phyloP scores from a whole-genome alignment of 495 filamentous ascomycete species.

The Oidiodendron maius region DNA sequence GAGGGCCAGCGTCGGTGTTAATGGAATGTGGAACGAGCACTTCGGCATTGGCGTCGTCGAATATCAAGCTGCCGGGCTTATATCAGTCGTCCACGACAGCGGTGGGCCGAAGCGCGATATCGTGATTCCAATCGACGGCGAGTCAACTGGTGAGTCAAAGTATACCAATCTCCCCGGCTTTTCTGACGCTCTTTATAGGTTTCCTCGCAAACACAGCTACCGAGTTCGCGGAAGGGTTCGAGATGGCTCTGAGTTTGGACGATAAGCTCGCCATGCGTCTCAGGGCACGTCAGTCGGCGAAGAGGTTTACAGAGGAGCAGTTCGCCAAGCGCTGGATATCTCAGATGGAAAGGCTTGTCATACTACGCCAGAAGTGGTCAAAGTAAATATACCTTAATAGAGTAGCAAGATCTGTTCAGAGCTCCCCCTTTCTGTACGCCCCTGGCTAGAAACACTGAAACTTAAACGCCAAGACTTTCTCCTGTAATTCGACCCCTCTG shows the following conservation, averaged over 20 bases:
- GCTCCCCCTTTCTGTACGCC: too few relatives aligned
- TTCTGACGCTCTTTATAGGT: slow-evolving; percentile 37
- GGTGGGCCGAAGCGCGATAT: slow-evolving; percentile 93
- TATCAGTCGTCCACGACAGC: slow-evolving; percentile 84
- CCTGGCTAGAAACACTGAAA: too few relatives aligned
- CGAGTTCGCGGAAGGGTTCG: slow-evolving; percentile 75
- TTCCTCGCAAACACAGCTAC: slow-evolving; percentile 73
- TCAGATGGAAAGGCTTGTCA: slow-evolving; percentile 66
- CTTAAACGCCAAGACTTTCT: too few relatives aligned
- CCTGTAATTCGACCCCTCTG: too few relatives aligned
- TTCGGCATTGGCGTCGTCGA: slow-evolving; percentile 98
- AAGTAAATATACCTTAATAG: slow-evolving; percentile 1
- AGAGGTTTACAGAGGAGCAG: slow-evolving; percentile 80
- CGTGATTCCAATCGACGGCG: slow-evolving; percentile 69
- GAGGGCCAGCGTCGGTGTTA: slow-evolving; percentile 74
- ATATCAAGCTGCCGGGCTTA: slow-evolving; percentile 91
- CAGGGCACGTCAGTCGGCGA: slow-evolving; percentile 68
- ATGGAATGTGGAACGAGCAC: slow-evolving; percentile 99
- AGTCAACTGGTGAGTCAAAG: slow-evolving; percentile 60
- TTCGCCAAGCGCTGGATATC: slow-evolving; percentile 71
- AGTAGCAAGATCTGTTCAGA: too few relatives aligned
- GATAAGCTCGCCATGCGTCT: slow-evolving; percentile 66
- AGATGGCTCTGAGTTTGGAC: slow-evolving; percentile 65
- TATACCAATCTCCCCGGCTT: slow-evolving; percentile 5
- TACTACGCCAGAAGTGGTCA: slow-evolving; percentile 19